Conservation (phyloP, 768 basidiomycete species). For the Phanerodontia chrysosporium region DNA sequence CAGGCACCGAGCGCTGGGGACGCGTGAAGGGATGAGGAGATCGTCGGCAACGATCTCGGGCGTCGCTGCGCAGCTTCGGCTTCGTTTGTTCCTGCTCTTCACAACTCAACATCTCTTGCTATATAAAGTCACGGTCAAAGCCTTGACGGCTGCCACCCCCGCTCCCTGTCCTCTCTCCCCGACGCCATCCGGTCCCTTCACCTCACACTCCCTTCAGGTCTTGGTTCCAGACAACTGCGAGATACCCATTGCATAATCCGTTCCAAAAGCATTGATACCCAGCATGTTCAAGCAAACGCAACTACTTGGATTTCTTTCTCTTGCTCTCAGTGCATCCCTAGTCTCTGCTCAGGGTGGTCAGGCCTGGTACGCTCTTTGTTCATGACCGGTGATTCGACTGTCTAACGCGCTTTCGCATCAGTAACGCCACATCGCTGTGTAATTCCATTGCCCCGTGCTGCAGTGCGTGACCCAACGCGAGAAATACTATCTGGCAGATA, state of each 20-base stretch:
- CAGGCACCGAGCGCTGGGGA: not conserved
- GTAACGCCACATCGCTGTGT: constrained; percentile 35
- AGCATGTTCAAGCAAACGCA: constrained; percentile 1
- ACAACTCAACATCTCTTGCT: not conserved
- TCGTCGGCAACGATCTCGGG: not conserved
- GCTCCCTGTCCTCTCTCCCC: not conserved
- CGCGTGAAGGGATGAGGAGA: not conserved
- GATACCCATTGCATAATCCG: not conserved
- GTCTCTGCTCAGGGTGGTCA: constrained; percentile 20
- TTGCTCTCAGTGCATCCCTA: constrained; percentile 7
- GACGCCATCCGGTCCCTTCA: no score
- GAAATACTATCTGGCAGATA: not conserved
- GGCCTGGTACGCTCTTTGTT: constrained; percentile 16
- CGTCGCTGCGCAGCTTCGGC: not conserved
- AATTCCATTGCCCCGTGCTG: constrained; percentile 38
- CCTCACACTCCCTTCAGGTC: constrained; percentile 2
- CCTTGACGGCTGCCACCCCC: not conserved
- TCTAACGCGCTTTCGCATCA: constrained; percentile 14
- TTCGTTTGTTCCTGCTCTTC: not conserved
- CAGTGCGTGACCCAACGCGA: constrained; percentile 28
- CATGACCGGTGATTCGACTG: not conserved
- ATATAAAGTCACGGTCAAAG: not conserved
- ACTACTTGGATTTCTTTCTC: constrained; percentile 7
- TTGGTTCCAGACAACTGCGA: not conserved
- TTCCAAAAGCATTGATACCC: not conserved